Evolutionary conservation across 2,329 filamentous ascomycete genomes (phyloP).

Genomic region (Aureobasidium pullulans): DNA sequence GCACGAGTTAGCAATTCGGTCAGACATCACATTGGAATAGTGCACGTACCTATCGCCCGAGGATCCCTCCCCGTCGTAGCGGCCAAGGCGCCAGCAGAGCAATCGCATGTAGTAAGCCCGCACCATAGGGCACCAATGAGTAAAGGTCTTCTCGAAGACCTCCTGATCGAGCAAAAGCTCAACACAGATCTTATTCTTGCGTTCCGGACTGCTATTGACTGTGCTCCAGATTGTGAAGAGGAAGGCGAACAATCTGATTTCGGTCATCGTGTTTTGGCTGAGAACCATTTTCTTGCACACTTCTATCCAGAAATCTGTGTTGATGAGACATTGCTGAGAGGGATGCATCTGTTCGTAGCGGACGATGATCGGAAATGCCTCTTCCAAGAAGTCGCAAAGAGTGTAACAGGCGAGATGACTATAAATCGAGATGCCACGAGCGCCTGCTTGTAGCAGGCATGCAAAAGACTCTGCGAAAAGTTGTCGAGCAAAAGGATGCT

Average conservation of each 20-base stretch:
- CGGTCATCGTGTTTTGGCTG: slow-evolving; percentile 83
- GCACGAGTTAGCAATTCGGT: neutral
- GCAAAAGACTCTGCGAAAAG: slow-evolving; percentile 73
- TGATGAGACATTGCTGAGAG: slow-evolving; percentile 45
- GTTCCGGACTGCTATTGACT: slow-evolving; percentile 55
- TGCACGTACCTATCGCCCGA: slow-evolving; percentile 14
- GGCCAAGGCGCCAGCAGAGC: slow-evolving; percentile 79
- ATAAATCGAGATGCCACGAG: slow-evolving; percentile 69
- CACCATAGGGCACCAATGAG: slow-evolving; percentile 94
- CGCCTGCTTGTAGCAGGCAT: slow-evolving; percentile 63
- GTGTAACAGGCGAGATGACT: slow-evolving; percentile 80
- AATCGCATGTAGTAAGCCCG: slow-evolving; percentile 87
- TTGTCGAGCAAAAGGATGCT: slow-evolving; percentile 49
- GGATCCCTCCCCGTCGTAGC: slow-evolving; percentile 61
- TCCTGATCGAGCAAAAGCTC: slow-evolving; percentile 68
- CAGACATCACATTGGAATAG: neutral
- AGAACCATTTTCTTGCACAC: slow-evolving; percentile 72
- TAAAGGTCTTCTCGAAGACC: slow-evolving; percentile 75
- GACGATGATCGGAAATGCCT: slow-evolving; percentile 61
- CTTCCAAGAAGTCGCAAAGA: slow-evolving; percentile 85
- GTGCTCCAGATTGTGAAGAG: slow-evolving; percentile 74
- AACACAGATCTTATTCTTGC: slow-evolving; percentile 64
- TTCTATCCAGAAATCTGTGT: slow-evolving; percentile 80
- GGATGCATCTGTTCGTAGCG: slow-evolving; percentile 48
- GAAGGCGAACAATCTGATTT: slow-evolving; percentile 76